Percentiles rank a stretch among this genome's conserved stretches.
Conservation (phyloP, 306 rosid genomes). For the Cucurbita moschata region DNA sequence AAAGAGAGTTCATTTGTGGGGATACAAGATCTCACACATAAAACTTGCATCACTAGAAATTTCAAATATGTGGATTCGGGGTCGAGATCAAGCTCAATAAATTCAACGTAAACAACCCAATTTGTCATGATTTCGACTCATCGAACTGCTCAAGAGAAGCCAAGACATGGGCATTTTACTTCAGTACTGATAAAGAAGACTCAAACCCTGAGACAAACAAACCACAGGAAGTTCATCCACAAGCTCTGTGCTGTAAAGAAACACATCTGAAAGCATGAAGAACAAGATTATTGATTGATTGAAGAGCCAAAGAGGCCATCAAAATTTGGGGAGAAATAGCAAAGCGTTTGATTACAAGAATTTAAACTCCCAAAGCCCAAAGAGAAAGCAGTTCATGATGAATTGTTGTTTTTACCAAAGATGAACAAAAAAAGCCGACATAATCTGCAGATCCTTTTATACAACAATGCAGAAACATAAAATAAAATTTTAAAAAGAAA, state of each 20-base stretch:
- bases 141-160: no score
- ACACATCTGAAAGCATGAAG: not conserved
- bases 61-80: no score
- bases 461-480: constrained; percentile 54
- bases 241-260: not conserved
- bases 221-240: not conserved
- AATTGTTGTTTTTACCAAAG: constrained; percentile 41
- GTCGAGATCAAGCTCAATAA: no score
- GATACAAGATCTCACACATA: no score
- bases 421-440: constrained; percentile 28
- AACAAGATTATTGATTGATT: constrained; percentile 19
- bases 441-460: constrained; percentile 54
- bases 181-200: no score
- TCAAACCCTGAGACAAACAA: no score
- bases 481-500: not conserved
- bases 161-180: no score
- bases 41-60: no score
- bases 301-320: constrained; percentile 22
- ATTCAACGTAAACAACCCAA: no score
- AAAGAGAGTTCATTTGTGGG: no score
- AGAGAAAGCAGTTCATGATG: constrained; percentile 60
- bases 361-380: constrained; percentile 12
- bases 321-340: constrained; percentile 20
- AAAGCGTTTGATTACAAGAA: constrained; percentile 22
- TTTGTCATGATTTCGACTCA: no score